These are phyloP conservation scores for Aeminium ludgeri DNA, from an alignment of 495 filamentous ascomycete species.

Conservation along the genomic window DNA sequence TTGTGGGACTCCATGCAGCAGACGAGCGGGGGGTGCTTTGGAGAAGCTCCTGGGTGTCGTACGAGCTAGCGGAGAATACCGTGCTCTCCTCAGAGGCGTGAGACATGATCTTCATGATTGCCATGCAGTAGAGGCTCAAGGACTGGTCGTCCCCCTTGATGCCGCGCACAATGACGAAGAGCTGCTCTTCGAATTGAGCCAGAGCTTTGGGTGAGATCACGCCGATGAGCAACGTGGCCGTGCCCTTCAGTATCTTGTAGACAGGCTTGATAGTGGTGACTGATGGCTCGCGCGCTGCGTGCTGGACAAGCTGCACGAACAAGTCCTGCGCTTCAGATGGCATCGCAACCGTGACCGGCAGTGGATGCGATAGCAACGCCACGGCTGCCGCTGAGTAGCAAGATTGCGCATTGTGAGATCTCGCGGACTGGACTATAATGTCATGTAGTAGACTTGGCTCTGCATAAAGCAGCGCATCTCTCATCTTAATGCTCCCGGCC, in stretches of 20 bases:
- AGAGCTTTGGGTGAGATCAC: slow-evolving; percentile 11
- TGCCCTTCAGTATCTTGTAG: slow-evolving; percentile 19
- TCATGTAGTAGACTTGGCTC: slow-evolving; percentile 17
- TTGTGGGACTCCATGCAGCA: slow-evolving; percentile 1
- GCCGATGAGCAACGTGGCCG: slow-evolving; percentile 14
- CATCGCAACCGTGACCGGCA: slow-evolving; percentile 16
- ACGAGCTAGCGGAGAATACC: background rate
- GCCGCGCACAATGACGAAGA: slow-evolving; percentile 14
- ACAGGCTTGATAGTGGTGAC: slow-evolving; percentile 13
- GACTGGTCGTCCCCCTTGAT: slow-evolving; percentile 3
- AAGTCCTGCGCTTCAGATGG: slow-evolving; percentile 18
- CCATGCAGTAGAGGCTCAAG: slow-evolving; percentile 14
- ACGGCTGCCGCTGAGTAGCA: slow-evolving; percentile 7
- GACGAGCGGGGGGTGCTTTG: slow-evolving; percentile 2
- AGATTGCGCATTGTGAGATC: background rate
- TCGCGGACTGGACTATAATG: slow-evolving; percentile 17
- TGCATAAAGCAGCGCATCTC: slow-evolving; percentile 15
- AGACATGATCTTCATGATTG: slow-evolving; percentile 9
- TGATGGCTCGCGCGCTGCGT: slow-evolving; percentile 11
- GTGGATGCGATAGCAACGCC: slow-evolving; percentile 16
- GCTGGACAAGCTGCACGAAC: slow-evolving; percentile 18
- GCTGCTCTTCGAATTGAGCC: slow-evolving; percentile 14
- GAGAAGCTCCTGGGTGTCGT: slow-evolving; percentile 13
- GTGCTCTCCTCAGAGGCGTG: background rate
- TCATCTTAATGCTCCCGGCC: slow-evolving; percentile 15